Percentiles rank a stretch among this genome's conserved stretches.
These are phyloP conservation scores for Macadamia integrifolia DNA, from an alignment of 164 flowering plant species.

Conservation along the genomic window DNA sequence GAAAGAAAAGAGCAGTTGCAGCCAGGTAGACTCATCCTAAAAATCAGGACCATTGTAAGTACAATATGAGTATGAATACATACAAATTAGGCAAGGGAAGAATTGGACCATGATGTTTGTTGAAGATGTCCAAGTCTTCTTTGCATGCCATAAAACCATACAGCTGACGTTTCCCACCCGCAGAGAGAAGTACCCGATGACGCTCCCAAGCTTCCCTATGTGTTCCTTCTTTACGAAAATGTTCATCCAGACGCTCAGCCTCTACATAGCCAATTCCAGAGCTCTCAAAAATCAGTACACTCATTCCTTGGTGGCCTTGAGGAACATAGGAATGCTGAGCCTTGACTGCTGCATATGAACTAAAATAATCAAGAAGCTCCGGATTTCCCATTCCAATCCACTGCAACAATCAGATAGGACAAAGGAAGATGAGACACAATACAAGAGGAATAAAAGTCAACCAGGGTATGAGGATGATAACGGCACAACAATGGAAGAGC, in stretches of 20 bases:
- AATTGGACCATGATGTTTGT: conserved; percentile 67
- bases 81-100: neutral
- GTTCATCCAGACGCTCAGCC: conserved; percentile 85
- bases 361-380: conserved; percentile 81
- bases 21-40: neutral
- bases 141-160: conserved; percentile 76
- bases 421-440: neutral
- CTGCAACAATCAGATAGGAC: conserved; percentile 32
- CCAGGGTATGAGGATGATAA: neutral
- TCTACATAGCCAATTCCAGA: conserved; percentile 68
- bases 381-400: conserved; percentile 97
- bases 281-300: conserved; percentile 75
- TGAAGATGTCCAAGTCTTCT: conserved; percentile 66
- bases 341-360: conserved; percentile 46
- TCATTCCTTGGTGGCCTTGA: conserved; percentile 91
- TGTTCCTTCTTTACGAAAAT: conserved; percentile 51
- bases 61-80: neutral
- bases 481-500: neutral
- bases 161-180: conserved; percentile 80
- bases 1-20: neutral
- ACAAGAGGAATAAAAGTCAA: no score
- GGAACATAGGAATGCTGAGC: conserved; percentile 95
- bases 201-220: conserved; percentile 74
- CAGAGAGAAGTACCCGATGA: conserved; percentile 31
- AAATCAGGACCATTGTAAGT: neutral